These are phyloP conservation scores for Lactarius psammicola DNA, from an alignment of 768 basidiomycete species.

Conservation along the genomic window DNA sequence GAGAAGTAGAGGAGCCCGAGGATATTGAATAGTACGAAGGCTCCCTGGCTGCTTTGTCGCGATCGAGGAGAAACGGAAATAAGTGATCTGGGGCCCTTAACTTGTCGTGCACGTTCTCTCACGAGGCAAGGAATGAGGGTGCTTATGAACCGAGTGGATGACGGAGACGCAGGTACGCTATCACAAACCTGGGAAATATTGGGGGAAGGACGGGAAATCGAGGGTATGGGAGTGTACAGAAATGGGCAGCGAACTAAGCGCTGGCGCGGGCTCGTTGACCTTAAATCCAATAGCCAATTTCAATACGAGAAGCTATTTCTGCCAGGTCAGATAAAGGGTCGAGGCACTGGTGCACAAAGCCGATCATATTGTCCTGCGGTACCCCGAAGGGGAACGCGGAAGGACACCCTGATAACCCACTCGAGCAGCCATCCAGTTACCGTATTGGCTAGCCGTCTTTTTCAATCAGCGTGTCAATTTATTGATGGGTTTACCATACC, in stretches of 20 bases:
- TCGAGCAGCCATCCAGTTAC: not conserved
- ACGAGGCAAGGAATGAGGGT: slow-evolving; percentile 23
- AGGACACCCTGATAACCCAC: not conserved
- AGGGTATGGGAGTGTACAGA: slow-evolving; percentile 15
- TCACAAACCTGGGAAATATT: slow-evolving; percentile 11
- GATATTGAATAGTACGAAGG: slow-evolving; percentile 5
- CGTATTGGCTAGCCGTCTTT: no score
- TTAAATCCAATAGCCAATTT: slow-evolving; percentile 13
- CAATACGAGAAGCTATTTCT: no score
- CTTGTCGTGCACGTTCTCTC: slow-evolving; percentile 6
- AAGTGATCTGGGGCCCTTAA: slow-evolving; percentile 13
- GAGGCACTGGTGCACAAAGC: not conserved
- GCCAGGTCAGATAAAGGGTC: not conserved
- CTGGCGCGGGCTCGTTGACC: not conserved
- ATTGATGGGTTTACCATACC: not conserved
- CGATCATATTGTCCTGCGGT: not conserved
- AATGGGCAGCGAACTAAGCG: slow-evolving; percentile 4
- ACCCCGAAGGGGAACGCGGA: not conserved
- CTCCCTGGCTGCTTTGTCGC: not conserved
- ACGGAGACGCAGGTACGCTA: not conserved
- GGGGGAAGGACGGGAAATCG: slow-evolving; percentile 10
- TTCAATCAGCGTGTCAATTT: not conserved
- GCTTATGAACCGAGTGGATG: not conserved
- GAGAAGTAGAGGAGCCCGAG: not conserved
- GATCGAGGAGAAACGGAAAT: slow-evolving; percentile 2